phyloP scores from a whole-genome alignment of 768 basidiomycete genomes.

The Lactarius evosmus region DNA sequence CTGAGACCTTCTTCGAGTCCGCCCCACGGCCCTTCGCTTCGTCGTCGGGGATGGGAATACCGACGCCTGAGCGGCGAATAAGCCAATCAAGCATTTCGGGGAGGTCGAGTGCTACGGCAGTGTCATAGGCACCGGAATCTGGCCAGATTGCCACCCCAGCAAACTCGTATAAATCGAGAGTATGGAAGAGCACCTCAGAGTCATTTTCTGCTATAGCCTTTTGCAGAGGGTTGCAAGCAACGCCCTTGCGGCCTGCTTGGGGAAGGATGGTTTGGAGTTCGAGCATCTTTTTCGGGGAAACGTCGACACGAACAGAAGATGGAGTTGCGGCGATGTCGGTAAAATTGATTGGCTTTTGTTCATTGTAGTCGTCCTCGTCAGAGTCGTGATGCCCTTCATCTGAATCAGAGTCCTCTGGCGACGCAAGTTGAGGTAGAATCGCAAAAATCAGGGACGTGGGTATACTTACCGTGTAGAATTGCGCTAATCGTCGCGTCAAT shows the following conservation, averaged over 20 bases:
- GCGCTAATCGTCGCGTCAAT: slow-evolving; percentile 31
- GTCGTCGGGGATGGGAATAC: slow-evolving; percentile 27
- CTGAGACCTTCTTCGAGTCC: slow-evolving; percentile 40
- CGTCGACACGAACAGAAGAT: slow-evolving; percentile 42
- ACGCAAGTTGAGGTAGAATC: background rate
- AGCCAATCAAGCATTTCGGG: slow-evolving; percentile 54
- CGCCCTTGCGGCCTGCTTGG: background rate
- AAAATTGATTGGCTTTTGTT: slow-evolving; percentile 46
- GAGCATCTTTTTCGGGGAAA: slow-evolving; percentile 42
- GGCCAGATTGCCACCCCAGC: slow-evolving; percentile 32
- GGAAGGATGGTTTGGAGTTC: slow-evolving; percentile 12
- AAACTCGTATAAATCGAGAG: slow-evolving; percentile 45
- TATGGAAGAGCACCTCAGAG: slow-evolving; percentile 48
- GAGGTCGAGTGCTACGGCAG: slow-evolving; percentile 41
- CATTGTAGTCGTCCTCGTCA: slow-evolving; percentile 33
- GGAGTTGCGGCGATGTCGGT: slow-evolving; percentile 51
- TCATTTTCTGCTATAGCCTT: slow-evolving; percentile 46
- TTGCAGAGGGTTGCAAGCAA: slow-evolving; percentile 31
- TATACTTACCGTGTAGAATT: slow-evolving; percentile 31
- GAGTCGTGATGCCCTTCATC: slow-evolving; percentile 35
- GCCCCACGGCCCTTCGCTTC: slow-evolving; percentile 35
- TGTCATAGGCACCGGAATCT: slow-evolving; percentile 15
- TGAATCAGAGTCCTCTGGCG: slow-evolving; percentile 15
- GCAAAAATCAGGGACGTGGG: slow-evolving; percentile 31
- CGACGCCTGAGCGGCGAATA: slow-evolving; percentile 49